Base-by-base conservation (phyloP, 495 filamentous ascomycete species). In the Glonium stellatum region DNA sequence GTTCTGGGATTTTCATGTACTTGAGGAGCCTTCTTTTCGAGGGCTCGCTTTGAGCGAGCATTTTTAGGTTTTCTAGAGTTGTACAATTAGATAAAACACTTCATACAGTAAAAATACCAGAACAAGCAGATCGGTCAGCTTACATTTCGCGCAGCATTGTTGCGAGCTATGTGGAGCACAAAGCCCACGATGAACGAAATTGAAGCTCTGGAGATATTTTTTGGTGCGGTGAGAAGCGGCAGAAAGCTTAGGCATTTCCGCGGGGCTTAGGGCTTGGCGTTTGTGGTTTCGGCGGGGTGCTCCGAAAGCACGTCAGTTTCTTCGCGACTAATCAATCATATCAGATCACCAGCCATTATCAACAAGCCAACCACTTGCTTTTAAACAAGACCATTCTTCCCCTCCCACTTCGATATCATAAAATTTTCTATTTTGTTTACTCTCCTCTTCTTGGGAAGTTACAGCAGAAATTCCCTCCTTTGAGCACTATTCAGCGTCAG, bases 1-100 rank as follows among this genome's bases (percentile, higher is more conserved):
- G 78, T 87, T 76, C 96, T 96, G 52, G 89, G 82, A 71, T 92
- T 89, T 77, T 98, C 93, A 72, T 85, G 77, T 54, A 80, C 73
- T 72, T 96, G 95, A n/a, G 95, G 89, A 62, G 85, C 90, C 63
- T 86, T 85, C 73, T 92, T 89, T 71, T 95, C 93, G 67, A 96
- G 84, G 53, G 87, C 88, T 57, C 93, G 87, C 79, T 92, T 95
- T 42, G 89, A 92, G 79, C 93, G 90, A 58, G 92, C 90, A 72
- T 89, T 97, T 65, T 87, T 86, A 61, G 93, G 90, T 82, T 95
- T 93, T 70, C 88, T 92, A 67, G 51, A 36, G 25, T 36, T 27
- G 47, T n/a, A 31, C 27, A 65, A 62, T 69, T 67, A 68, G 64
- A 58, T 46, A 39, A 18, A 23, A 10, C 19, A 0, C 3, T 57